phyloP scores from a whole-genome alignment of 225 moss, liverwort and hornwort genomes.

The Sphagnum tenellum region DNA sequence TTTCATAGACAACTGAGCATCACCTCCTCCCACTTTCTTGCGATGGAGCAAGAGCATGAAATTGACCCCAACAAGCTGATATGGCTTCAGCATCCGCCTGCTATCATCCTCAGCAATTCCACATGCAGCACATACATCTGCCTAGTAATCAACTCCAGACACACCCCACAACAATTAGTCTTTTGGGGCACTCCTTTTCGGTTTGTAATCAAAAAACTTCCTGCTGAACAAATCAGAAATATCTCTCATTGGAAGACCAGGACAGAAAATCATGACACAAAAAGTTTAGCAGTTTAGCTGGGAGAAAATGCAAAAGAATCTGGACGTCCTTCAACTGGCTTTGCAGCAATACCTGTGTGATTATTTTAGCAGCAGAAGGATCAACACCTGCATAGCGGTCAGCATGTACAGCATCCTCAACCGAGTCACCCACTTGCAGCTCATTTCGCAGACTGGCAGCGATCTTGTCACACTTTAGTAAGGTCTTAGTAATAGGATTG shows the following conservation, averaged over 20 bases:
- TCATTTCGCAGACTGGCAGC: slow-evolving; percentile 74
- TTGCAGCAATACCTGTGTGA: slow-evolving; percentile 44
- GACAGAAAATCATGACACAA: neutral
- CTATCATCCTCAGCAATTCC: slow-evolving; percentile 49
- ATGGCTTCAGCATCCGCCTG: slow-evolving; percentile 66
- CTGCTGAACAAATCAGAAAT: neutral
- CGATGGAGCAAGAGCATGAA: slow-evolving; percentile 84
- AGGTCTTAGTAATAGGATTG: slow-evolving; percentile 65
- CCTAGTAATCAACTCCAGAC: slow-evolving; percentile 16
- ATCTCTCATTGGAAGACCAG: too few relatives aligned
- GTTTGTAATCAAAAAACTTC: slow-evolving; percentile 3
- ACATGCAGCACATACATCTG: slow-evolving; percentile 92
- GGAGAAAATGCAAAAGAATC: neutral
- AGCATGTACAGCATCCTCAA: slow-evolving; percentile 35
- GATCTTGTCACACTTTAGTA: slow-evolving; percentile 81
- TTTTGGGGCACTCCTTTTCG: too few relatives aligned
- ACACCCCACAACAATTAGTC: neutral
- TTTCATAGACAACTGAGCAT: too few relatives aligned
- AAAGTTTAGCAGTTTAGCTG: neutral
- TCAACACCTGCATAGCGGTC: slow-evolving; percentile 92
- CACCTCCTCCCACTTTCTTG: slow-evolving; percentile 87
- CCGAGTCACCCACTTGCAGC: slow-evolving; percentile 45
- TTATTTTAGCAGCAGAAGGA: slow-evolving; percentile 71
- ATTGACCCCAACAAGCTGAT: slow-evolving; percentile 97
- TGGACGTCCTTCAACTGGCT: too few relatives aligned